Conservation (phyloP, 495 filamentous ascomycete species). For the Schizothecium vesticola region DNA sequence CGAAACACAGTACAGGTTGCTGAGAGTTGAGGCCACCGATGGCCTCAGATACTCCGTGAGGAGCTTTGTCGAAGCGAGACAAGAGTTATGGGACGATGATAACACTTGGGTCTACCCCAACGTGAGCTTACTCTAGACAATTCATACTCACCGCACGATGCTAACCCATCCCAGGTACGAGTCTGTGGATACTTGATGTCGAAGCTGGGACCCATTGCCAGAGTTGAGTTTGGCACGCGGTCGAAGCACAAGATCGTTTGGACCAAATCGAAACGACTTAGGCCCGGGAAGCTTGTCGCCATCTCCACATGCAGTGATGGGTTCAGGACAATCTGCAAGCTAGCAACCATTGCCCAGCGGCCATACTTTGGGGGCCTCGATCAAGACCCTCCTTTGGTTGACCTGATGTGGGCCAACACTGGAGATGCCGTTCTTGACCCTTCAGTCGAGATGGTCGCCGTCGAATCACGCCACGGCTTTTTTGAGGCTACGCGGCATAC, state of each 20-base stretch:
- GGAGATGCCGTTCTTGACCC: conserved; percentile 63
- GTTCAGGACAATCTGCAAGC: conserved; percentile 60
- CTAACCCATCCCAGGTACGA: conserved; percentile 49
- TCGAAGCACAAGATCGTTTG: conserved; percentile 67
- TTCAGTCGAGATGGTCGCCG: conserved; percentile 67
- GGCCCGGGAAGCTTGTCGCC: conserved; percentile 64
- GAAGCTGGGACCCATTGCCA: conserved; percentile 56
- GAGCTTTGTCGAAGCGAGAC: conserved; percentile 30
- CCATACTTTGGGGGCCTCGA: conserved; percentile 53
- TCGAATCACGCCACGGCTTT: conserved; percentile 65
- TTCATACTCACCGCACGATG: background rate
- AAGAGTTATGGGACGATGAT: conserved; percentile 48
- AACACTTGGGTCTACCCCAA: conserved; percentile 67
- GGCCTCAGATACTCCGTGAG: conserved; percentile 56
- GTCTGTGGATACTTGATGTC: conserved; percentile 60
- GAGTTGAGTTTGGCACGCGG: conserved; percentile 67
- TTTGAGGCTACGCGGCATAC: conserved; percentile 70
- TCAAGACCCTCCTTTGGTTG: conserved; percentile 63
- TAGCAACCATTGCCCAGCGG: conserved; percentile 70
- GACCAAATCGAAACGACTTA: conserved; percentile 68
- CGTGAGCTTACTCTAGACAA: conserved; percentile 37
- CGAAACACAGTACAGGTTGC: conserved; percentile 56
- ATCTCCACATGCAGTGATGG: conserved; percentile 53
- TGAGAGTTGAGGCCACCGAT: conserved; percentile 59
- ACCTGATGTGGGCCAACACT: conserved; percentile 63